A percentile compares a stretch with the other conserved stretches of the same genome.
Conservation (phyloP, 1,284 basidiomycete species). For the Ceraceosorus guamensis region DNA sequence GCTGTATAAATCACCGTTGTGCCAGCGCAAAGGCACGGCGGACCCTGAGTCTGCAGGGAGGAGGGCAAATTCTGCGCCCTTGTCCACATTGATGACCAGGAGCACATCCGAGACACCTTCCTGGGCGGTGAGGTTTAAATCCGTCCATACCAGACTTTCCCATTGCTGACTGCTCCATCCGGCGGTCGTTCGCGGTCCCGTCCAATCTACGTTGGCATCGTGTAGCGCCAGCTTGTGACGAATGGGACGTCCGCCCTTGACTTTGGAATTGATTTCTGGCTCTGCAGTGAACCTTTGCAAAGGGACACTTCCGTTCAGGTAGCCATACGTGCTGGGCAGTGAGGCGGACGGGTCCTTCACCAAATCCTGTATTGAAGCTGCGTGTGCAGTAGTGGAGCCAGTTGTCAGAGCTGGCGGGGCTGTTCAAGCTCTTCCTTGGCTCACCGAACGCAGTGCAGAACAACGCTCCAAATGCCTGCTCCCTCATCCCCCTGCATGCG, state of each 20-base stretch:
- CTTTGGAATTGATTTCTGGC: no score
- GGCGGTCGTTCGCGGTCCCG: conserved; percentile 16
- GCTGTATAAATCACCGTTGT: conserved; percentile 28
- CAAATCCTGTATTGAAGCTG: conserved; percentile 15
- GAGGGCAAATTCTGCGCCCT: conserved; percentile 22
- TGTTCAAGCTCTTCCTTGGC: no score
- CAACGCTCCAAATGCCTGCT: conserved; percentile 10
- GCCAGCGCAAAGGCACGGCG: conserved; percentile 21
- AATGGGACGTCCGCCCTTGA: not conserved
- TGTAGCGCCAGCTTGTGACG: conserved; percentile 16
- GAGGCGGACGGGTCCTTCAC: conserved; percentile 16
- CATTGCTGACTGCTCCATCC: conserved; percentile 27
- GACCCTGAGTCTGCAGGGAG: no score
- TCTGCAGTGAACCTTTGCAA: conserved; percentile 4
- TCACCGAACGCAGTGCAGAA: not conserved
- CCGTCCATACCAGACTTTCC: conserved; percentile 19
- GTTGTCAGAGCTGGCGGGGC: no score
- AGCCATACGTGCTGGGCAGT: conserved; percentile 16
- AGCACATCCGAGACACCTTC: conserved; percentile 11
- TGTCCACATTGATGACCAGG: conserved; percentile 14
- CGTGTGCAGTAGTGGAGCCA: not conserved
- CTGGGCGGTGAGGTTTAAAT: conserved; percentile 11
- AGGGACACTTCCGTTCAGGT: conserved; percentile 8
- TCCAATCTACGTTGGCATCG: conserved; percentile 18
- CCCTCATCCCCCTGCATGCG: conserved; percentile 9